These are phyloP conservation scores for Phytophthora citrophthora DNA, from an alignment of 352 stramenopile genomes.

Conservation along the genomic window DNA sequence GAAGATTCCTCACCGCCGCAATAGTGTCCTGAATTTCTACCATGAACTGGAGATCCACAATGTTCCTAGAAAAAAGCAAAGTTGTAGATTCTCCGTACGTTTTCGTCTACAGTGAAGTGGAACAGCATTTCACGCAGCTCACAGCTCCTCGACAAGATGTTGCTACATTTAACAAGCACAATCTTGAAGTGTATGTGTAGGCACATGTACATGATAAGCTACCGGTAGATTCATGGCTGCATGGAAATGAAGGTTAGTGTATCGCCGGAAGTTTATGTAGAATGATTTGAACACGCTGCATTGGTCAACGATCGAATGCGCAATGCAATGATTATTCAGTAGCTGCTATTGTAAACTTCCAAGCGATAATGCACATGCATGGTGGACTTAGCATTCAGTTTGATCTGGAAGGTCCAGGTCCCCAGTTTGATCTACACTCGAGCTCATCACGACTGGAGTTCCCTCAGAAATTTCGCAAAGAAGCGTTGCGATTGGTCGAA, in stretches of 20 bases:
- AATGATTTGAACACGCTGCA: constrained; percentile 4
- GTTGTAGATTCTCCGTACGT: constrained; percentile 13
- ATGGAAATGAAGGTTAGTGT: constrained; percentile 13
- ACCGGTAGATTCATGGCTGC: constrained; percentile 3
- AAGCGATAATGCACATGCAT: too few species aligned
- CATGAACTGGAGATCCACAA: not conserved
- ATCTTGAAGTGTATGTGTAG: not conserved
- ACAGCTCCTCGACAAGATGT: not conserved
- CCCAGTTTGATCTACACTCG: constrained; percentile 12
- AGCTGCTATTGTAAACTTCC: not conserved
- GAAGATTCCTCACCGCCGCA: constrained; percentile 13
- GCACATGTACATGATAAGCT: too few species aligned
- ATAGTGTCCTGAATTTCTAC: not conserved
- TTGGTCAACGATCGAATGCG: not conserved
- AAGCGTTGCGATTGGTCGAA: constrained; percentile 11
- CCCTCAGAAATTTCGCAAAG: constrained; percentile 12
- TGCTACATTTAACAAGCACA: not conserved
- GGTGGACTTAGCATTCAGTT: too few species aligned
- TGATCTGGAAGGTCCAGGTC: not conserved
- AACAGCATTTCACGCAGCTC: not conserved
- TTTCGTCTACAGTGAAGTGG: constrained; percentile 19
- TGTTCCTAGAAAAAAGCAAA: not conserved
- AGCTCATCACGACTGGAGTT: constrained; percentile 5
- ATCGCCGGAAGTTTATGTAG: constrained; percentile 14
- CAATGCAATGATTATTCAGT: too few species aligned